These are phyloP conservation scores for Colletotrichum chlorophyti DNA, from an alignment of 2,329 filamentous ascomycete species.

Conservation along the genomic window DNA sequence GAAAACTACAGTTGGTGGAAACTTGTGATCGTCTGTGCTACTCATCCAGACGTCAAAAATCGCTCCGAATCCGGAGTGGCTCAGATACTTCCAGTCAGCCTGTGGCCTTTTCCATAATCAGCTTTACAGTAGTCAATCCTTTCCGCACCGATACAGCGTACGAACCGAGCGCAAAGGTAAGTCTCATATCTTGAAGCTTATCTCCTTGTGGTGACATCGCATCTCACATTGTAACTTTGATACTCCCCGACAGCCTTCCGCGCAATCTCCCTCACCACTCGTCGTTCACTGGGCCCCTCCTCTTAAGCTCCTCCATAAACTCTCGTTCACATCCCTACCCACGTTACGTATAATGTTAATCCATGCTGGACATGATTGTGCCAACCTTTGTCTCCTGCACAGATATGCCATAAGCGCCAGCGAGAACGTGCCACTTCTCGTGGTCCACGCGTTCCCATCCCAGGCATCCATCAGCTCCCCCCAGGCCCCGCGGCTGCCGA, in stretches of 20 bases:
- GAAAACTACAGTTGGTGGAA: too few relatives aligned
- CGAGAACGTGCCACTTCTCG: conserved; percentile 60
- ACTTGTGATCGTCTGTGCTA: too few relatives aligned
- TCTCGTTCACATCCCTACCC: conserved; percentile 51
- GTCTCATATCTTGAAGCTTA: too few relatives aligned
- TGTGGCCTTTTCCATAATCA: too few relatives aligned
- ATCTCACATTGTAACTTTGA: too few relatives aligned
- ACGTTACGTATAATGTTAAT: conserved; percentile 63
- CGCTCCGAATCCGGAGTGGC: too few relatives aligned
- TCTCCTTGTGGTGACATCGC: too few relatives aligned
- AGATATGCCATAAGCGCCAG: conserved; percentile 53
- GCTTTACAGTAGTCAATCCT: too few relatives aligned
- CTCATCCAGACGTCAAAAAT: too few relatives aligned
- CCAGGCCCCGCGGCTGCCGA: conserved; percentile 35
- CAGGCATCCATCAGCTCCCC: conserved; percentile 56
- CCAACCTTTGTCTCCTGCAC: conserved; percentile 53
- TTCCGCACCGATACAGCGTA: too few relatives aligned
- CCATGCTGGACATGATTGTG: conserved; percentile 61
- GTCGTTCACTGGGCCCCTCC: conserved; percentile 54
- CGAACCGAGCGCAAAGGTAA: too few relatives aligned
- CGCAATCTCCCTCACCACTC: conserved; percentile 55
- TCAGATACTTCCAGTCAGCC: too few relatives aligned
- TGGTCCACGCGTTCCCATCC: conserved; percentile 63
- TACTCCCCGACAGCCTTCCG: conserved; percentile 57
- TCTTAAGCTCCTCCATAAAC: conserved; percentile 55